Percentiles rank a stretch among this genome's conserved stretches.
These are phyloP conservation scores for Phytophthora colocasiae DNA, from an alignment of 352 stramenopile genomes.

Conservation along the genomic window DNA sequence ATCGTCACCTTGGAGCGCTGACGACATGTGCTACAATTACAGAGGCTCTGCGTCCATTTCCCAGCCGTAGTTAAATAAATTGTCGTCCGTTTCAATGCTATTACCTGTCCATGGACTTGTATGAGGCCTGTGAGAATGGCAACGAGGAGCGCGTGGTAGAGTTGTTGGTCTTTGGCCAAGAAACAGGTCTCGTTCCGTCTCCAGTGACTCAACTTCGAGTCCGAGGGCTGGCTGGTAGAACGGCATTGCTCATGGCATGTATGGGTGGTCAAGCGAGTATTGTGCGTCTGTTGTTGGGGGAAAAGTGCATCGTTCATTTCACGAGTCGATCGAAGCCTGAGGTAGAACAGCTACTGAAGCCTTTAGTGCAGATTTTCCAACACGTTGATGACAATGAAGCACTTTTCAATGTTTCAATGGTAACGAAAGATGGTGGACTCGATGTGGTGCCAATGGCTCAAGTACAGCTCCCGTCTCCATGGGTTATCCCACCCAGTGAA, in stretches of 20 bases:
- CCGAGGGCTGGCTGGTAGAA: slow-evolving; percentile 64
- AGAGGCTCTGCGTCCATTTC: slow-evolving; percentile 7
- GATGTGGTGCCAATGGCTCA: slow-evolving; percentile 54
- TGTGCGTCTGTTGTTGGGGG: slow-evolving; percentile 69
- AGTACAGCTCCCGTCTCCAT: slow-evolving; percentile 54
- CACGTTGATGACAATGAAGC: neutral
- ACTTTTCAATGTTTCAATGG: slow-evolving; percentile 58
- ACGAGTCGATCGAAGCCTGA: slow-evolving; percentile 58
- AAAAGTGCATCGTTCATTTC: slow-evolving; percentile 70
- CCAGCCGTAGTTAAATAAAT: slow-evolving; percentile 8
- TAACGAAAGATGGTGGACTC: slow-evolving; percentile 43
- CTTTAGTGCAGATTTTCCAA: slow-evolving; percentile 33
- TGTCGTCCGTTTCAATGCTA: slow-evolving; percentile 20
- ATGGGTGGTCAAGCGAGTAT: slow-evolving; percentile 70
- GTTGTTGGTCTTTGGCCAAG: slow-evolving; percentile 59
- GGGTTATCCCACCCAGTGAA: slow-evolving; percentile 48
- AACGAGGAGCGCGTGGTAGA: slow-evolving; percentile 87
- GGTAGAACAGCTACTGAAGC: slow-evolving; percentile 48
- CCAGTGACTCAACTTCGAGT: slow-evolving; percentile 21
- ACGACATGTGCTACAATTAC: slow-evolving; percentile 47
- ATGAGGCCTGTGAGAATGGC: slow-evolving; percentile 83
- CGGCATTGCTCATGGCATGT: slow-evolving; percentile 69
- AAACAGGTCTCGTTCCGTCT: slow-evolving; percentile 4
- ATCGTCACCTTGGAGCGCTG: slow-evolving; percentile 19
- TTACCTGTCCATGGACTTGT: slow-evolving; percentile 66